These are phyloP conservation scores for Tricholoma flavovirens DNA, from an alignment of 768 basidiomycete genomes.

Conservation along the genomic window DNA sequence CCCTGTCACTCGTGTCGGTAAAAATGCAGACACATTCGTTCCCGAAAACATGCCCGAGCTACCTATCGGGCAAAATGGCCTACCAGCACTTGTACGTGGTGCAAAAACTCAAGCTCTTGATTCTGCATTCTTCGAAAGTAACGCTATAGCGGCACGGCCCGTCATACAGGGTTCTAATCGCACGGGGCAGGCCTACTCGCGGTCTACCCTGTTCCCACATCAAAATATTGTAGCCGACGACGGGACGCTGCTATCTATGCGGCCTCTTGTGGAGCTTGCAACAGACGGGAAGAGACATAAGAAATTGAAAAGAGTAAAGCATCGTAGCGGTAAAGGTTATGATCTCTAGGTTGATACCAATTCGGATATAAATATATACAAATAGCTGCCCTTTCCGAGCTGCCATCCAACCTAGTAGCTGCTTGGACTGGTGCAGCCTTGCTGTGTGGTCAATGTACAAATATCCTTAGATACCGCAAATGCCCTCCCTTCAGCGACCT, in stretches of 20 bases:
- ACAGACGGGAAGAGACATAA: slow-evolving; percentile 72
- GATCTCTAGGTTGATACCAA: slow-evolving; percentile 33
- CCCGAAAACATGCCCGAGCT: slow-evolving; percentile 27
- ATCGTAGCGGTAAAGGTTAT: slow-evolving; percentile 90
- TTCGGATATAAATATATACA: neutral
- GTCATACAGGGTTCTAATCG: slow-evolving; percentile 56
- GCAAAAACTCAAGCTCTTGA: slow-evolving; percentile 70
- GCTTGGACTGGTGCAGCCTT: neutral
- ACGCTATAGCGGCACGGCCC: slow-evolving; percentile 50
- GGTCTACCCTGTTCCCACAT: slow-evolving; percentile 72
- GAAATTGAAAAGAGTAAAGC: slow-evolving; percentile 74
- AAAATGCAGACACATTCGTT: slow-evolving; percentile 81
- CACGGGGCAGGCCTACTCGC: slow-evolving; percentile 55
- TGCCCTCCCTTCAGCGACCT: neutral
- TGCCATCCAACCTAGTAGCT: too few relatives aligned
- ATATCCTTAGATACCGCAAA: neutral
- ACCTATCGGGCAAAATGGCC: slow-evolving; percentile 16
- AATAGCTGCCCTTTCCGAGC: neutral
- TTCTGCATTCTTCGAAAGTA: slow-evolving; percentile 71
- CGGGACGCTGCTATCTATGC: slow-evolving; percentile 54
- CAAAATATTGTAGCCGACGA: slow-evolving; percentile 77
- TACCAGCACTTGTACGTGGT: slow-evolving; percentile 31
- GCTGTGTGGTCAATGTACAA: neutral
- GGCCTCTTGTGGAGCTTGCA: slow-evolving; percentile 35
- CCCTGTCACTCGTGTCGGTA: slow-evolving; percentile 79